phyloP scores from a whole-genome alignment of 768 basidiomycete species.

The Nidularia pulvinata region DNA sequence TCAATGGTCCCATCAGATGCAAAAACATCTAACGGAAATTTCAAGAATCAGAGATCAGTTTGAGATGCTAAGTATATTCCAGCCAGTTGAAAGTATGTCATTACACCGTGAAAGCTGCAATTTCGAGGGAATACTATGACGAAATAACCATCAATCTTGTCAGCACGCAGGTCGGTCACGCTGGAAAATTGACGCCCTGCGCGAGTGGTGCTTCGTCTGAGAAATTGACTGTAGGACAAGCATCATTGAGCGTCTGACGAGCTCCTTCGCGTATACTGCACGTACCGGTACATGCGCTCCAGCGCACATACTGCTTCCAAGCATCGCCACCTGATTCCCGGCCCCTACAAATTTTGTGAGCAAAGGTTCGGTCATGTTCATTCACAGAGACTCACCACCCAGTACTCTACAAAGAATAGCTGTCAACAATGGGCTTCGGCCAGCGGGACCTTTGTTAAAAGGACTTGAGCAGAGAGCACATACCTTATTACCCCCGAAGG shows the following conservation, averaged over 20 bases:
- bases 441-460: neutral
- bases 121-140: no score
- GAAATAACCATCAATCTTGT: no score
- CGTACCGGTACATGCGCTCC: constrained; percentile 83
- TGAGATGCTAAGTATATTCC: no score
- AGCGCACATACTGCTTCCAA: constrained; percentile 97
- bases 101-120: no score
- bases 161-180: constrained; percentile 20
- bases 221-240: constrained; percentile 66
- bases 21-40: no score
- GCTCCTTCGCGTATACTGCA: constrained; percentile 3
- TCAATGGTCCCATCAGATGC: no score
- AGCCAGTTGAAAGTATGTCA: no score
- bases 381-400: constrained; percentile 59
- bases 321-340: constrained; percentile 97
- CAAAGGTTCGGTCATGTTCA: constrained; percentile 10
- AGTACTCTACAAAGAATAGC: constrained; percentile 54
- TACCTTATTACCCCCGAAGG: constrained; percentile 95
- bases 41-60: no score
- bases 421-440: neutral
- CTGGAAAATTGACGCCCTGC: constrained; percentile 86
- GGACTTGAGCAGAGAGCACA: constrained; percentile 13
- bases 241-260: neutral
- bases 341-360: constrained; percentile 55
- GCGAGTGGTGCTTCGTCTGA: constrained; percentile 88